A percentile compares a stretch with the other conserved stretches of the same genome.
Evolutionary conservation across 352 stramenopile genomes (phyloP).

Genomic region (Phytophthora rubi): DNA sequence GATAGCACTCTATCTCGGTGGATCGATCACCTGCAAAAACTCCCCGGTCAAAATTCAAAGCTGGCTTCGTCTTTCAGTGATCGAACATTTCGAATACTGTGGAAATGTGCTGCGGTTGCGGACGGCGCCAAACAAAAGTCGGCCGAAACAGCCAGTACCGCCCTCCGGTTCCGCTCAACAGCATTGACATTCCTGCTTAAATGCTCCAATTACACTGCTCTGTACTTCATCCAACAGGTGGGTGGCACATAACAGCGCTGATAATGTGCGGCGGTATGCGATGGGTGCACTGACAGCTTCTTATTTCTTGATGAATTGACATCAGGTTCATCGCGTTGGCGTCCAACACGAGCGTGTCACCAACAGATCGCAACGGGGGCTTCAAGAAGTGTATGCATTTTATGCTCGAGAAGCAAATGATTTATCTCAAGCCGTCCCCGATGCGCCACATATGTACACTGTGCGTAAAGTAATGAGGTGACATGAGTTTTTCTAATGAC

Average conservation of each 20-base stretch:
- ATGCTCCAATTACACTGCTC: conserved; percentile 64
- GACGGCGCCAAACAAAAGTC: conserved; percentile 34
- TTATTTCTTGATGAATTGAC: not conserved
- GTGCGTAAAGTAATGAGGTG: conserved; percentile 26
- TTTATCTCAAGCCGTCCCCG: conserved; percentile 22
- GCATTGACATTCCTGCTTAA: conserved; percentile 71
- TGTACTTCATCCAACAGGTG: conserved; percentile 73
- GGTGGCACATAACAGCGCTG: not conserved
- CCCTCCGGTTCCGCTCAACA: conserved; percentile 50
- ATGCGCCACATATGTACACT: conserved; percentile 28
- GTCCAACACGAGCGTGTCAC: conserved; percentile 63
- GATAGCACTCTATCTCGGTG: conserved; percentile 44
- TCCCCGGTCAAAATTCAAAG: conserved; percentile 55
- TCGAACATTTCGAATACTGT: conserved; percentile 71
- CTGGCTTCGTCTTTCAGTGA: conserved; percentile 67
- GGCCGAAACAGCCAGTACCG: conserved; percentile 15
- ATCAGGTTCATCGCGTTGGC: conserved; percentile 64
- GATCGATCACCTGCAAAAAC: conserved; percentile 58
- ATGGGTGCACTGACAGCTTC: not conserved
- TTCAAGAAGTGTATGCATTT: conserved; percentile 43
- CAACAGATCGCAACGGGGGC: conserved; percentile 35
- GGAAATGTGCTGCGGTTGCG: conserved; percentile 60
- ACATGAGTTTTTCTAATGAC: conserved; percentile 7
- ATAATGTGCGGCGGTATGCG: too few species aligned
- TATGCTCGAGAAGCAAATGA: conserved; percentile 45